Base-by-base conservation (phyloP, 352 stramenopile genomes). In the Phytophthora aleatoria region DNA sequence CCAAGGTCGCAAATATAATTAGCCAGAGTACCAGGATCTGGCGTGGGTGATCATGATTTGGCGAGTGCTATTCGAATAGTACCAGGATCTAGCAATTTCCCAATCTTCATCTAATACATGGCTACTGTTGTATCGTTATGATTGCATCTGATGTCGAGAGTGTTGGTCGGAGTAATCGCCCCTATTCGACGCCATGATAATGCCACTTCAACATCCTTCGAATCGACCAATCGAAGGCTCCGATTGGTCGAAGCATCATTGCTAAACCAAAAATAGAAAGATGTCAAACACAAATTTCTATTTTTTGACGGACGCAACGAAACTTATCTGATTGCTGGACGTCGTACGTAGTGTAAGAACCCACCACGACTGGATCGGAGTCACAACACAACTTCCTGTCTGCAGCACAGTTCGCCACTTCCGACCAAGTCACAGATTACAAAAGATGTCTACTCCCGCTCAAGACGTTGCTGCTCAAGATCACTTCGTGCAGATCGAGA, bases 401-500 rank as follows among this genome's bases (percentile, higher is more conserved):
- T 20, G 16, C 33, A 38, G 2, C 33, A 38, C 33, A 20, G 16
- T 12, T 13, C 7, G 33, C 9, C 33, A 13, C 9, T 38, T 12
- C 33, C 33, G 9, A 3, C 12, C 33, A 12, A 9, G 33, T 3
- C 33, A 6, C 9, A 9, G 33, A 12, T 13, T 12, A 3, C 6
- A 9, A 38, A 12, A 9, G 33, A 62, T 62, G 55, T 39, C 35
- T n/a, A 55, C 45, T 5, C 11, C 41, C 15, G 7, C 44, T 13
- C 45, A 42, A 31, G 49, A 65, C 20, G 28, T 50, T 24, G 15
- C 13, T 2, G 15, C 24, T 11, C 43, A 55, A 16, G 31, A 74
- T 30, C 54, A 71, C 41, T 71, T 68, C 36, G 59, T 74, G 30
- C 13, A 57, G 28, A 61, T 74, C 27, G 55, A 74, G 27, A 67